Conservation (phyloP, 2,329 filamentous ascomycete genomes). For the Pestalotiopsis sp. region DNA sequence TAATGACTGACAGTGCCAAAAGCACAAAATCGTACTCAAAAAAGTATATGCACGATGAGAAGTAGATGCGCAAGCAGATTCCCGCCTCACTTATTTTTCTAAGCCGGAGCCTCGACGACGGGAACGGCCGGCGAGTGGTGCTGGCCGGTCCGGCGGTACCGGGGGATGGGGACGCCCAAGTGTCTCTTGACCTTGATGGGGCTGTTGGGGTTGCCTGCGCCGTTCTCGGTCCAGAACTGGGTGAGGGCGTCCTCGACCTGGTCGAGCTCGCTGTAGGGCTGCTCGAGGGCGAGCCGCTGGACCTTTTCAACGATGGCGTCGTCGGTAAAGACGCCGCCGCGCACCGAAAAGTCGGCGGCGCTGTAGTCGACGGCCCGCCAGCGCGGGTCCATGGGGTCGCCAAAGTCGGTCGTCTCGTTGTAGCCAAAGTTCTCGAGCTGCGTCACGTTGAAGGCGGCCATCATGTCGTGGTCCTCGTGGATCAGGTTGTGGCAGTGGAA, state of each 20-base stretch:
- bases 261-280: slow-evolving; percentile 37
- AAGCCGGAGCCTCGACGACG: neutral
- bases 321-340: slow-evolving; percentile 27
- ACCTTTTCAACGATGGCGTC: slow-evolving; percentile 31
- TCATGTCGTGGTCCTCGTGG: slow-evolving; percentile 50
- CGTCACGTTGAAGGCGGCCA: slow-evolving; percentile 49
- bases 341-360: slow-evolving; percentile 24
- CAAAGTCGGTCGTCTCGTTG: slow-evolving; percentile 36
- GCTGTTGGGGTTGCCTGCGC: slow-evolving; percentile 21
- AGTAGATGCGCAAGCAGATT: neutral
- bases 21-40: neutral
- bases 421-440: slow-evolving; percentile 41
- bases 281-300: slow-evolving; percentile 32
- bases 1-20: neutral
- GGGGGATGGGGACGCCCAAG: neutral
- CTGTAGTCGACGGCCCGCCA: slow-evolving; percentile 37
- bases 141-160: neutral
- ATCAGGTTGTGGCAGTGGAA: slow-evolving; percentile 52
- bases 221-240: slow-evolving; percentile 31
- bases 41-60: neutral
- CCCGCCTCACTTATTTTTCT: neutral
- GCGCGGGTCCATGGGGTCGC: slow-evolving; percentile 39
- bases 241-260: slow-evolving; percentile 33
- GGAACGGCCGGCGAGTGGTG: neutral
- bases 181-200: slow-evolving; percentile 3